Conservation (phyloP, 2,329 filamentous ascomycete genomes). For the Leptographium wingfieldii region DNA sequence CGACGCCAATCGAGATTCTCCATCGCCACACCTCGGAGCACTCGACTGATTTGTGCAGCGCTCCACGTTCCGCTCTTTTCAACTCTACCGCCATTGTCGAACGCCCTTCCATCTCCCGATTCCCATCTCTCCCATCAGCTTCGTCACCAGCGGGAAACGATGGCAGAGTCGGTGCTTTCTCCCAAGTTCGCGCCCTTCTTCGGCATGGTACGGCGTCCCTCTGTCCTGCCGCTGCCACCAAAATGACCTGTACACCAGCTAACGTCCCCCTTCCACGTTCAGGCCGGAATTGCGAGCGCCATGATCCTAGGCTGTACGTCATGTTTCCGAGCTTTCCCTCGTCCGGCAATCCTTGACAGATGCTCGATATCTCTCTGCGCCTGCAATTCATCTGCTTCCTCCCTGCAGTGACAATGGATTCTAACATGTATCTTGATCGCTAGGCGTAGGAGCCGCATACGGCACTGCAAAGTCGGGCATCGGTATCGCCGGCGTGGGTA, state of each 20-base stretch:
- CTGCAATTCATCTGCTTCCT: constrained; percentile 6
- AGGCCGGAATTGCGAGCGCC: constrained; percentile 68
- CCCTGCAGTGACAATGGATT: neutral
- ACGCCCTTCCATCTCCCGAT: neutral
- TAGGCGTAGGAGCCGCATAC: constrained; percentile 63
- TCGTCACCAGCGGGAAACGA: neutral
- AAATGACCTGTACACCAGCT: neutral
- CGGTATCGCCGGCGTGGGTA: constrained; percentile 75
- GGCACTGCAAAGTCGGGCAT: constrained; percentile 83
- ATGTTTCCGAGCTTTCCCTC: constrained; percentile 2
- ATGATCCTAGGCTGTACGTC: constrained; percentile 74
- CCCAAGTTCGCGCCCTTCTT: constrained; percentile 81
- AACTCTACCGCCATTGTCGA: neutral
- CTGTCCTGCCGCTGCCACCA: neutral
- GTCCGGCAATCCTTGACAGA: neutral
- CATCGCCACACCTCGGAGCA: neutral
- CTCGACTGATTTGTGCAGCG: neutral
- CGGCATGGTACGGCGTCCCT: constrained; percentile 57
- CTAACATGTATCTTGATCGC: neutral
- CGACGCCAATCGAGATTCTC: neutral
- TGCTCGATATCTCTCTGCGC: constrained; percentile 8
- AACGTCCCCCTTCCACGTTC: constrained; percentile 1
- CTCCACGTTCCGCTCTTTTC: neutral
- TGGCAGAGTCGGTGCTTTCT: constrained; percentile 45
- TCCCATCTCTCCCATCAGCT: neutral